Evolutionary conservation across 805 yeast genomes (phyloP).

Genomic region (Brettanomyces sp.): DNA sequence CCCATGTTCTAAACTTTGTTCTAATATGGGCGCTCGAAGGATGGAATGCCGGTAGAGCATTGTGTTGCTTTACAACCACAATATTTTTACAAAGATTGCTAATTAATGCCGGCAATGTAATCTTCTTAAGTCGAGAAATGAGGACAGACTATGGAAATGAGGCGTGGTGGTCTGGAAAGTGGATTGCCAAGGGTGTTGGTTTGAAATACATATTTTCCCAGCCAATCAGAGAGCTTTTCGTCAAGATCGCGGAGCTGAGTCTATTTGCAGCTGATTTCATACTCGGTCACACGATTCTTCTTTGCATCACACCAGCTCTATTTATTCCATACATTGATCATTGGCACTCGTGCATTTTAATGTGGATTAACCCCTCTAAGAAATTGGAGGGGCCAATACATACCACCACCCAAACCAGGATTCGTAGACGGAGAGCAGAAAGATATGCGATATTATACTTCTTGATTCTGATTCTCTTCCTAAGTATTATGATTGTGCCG

Average conservation of each 20-base stretch:
- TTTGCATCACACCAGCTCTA: constrained; percentile 30
- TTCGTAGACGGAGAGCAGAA: constrained; percentile 31
- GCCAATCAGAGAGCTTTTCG: constrained; percentile 36
- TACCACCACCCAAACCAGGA: constrained; percentile 28
- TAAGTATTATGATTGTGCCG: constrained; percentile 38
- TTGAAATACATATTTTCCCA: constrained; percentile 28
- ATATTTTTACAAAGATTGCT: constrained; percentile 29
- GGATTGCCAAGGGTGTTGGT: constrained; percentile 33
- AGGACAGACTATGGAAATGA: constrained; percentile 30
- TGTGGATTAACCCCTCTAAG: constrained; percentile 37
- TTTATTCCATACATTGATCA: constrained; percentile 38
- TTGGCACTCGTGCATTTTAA: constrained; percentile 39
- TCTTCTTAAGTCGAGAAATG: constrained; percentile 33
- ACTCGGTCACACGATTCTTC: constrained; percentile 33
- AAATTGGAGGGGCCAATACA: constrained; percentile 30
- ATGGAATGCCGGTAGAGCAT: constrained; percentile 29
- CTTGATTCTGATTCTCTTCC: constrained; percentile 28
- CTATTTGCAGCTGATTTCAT: constrained; percentile 39
- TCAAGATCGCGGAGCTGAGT: constrained; percentile 36
- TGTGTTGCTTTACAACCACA: constrained; percentile 31
- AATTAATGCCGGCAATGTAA: constrained; percentile 23
- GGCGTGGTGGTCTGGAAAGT: constrained; percentile 49
- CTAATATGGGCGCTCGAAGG: constrained; percentile 32
- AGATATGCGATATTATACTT: constrained; percentile 41
- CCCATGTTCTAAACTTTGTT: constrained; percentile 28